A percentile compares a stretch with the other conserved stretches of the same genome.
Conservation (phyloP, 192 early-diverging fungal genomes). For the Thoreauomyces humboldtii region DNA sequence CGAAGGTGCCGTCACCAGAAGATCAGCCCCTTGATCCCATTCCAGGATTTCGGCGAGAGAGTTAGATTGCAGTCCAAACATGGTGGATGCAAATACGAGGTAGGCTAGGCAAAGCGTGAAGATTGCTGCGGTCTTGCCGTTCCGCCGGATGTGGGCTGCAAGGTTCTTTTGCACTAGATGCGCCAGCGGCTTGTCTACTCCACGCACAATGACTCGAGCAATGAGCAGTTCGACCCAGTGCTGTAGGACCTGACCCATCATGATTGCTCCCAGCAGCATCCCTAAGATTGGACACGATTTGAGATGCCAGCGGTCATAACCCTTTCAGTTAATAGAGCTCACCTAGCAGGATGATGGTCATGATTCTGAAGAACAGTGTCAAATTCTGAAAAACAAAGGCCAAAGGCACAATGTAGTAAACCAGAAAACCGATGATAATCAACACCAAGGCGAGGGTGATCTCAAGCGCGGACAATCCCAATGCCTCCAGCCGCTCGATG, state of each 20-base stretch:
- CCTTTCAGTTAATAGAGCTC: not conserved
- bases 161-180: slow-evolving; percentile 34
- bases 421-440: slow-evolving; percentile 32
- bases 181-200: slow-evolving; percentile 1
- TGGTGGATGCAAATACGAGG: slow-evolving; percentile 35
- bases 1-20: slow-evolving; percentile 8
- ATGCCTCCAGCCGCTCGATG: slow-evolving; percentile 19
- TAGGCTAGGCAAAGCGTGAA: slow-evolving; percentile 38
- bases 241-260: slow-evolving; percentile 30
- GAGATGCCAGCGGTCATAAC: not conserved
- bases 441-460: slow-evolving; percentile 22
- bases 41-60: slow-evolving; percentile 21
- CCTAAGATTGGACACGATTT: slow-evolving; percentile 10
- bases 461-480: slow-evolving; percentile 23
- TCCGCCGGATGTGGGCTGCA: slow-evolving; percentile 22
- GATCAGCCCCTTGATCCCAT: slow-evolving; percentile 32
- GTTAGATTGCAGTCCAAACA: slow-evolving; percentile 29
- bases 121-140: slow-evolving; percentile 32
- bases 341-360: slow-evolving; percentile 36
- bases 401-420: slow-evolving; percentile 34
- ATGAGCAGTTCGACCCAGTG: slow-evolving; percentile 19
- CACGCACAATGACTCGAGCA: slow-evolving; percentile 16
- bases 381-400: slow-evolving; percentile 27
- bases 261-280: slow-evolving; percentile 28
- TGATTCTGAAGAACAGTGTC: slow-evolving; percentile 31